These are phyloP conservation scores for Aspergillus quadrilineatus DNA, from an alignment of 2,329 filamentous ascomycete genomes.

Conservation along the genomic window DNA sequence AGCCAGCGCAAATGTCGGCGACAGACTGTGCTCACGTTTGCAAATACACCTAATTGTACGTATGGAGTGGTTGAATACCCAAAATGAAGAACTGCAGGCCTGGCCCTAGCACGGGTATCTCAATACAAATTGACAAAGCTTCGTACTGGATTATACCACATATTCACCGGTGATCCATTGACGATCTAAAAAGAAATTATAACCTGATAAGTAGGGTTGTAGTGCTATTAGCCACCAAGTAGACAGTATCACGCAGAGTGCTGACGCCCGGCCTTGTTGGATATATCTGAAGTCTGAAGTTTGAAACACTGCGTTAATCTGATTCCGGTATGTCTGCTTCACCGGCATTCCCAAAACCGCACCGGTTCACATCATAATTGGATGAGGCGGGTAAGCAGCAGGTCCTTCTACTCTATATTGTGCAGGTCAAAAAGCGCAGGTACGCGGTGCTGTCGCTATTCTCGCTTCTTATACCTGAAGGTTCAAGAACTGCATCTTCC, in stretches of 20 bases:
- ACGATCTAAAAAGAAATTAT: too few relatives aligned
- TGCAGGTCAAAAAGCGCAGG: neutral
- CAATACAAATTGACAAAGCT: neutral
- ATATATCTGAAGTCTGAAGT: neutral
- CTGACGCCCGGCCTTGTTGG: neutral
- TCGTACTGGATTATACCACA: too few relatives aligned
- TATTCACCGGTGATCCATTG: neutral
- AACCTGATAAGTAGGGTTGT: neutral
- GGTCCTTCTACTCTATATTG: too few relatives aligned
- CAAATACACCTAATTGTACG: neutral
- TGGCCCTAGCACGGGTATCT: neutral
- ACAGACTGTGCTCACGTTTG: neutral
- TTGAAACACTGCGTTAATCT: neutral
- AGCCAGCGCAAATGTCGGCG: neutral
- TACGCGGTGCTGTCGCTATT: neutral
- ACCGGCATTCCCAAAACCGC: neutral
- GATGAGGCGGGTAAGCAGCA: too few relatives aligned
- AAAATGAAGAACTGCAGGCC: slow-evolving; percentile 1
- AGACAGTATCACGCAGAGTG: slow-evolving; percentile 3
- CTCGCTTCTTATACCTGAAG: neutral
- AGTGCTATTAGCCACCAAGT: slow-evolving; percentile 3
- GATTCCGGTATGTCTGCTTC: too few relatives aligned
- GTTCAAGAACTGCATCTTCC: neutral
- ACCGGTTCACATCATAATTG: neutral
- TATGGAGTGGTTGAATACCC: neutral